Evolutionary conservation across 305 asterid genomes (phyloP).

Genomic region (Coffea humblotiana): DNA sequence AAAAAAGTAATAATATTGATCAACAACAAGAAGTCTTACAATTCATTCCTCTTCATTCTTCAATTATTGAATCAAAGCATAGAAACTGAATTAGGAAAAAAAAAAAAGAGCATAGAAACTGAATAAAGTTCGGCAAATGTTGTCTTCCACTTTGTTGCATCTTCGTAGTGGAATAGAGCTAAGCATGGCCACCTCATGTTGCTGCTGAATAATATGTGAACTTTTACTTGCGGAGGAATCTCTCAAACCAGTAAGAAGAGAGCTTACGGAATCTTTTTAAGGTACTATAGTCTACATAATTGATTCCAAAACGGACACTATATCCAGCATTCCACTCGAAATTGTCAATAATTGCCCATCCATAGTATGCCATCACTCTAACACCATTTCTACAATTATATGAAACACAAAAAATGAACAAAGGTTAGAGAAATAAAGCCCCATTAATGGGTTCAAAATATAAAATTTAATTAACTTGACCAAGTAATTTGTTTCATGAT

Average conservation of each 20-base stretch:
- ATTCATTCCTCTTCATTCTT: too few species aligned
- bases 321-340: slow-evolving; percentile 17
- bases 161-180: not conserved
- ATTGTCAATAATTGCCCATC: slow-evolving; percentile 15
- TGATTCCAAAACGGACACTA: slow-evolving; percentile 16
- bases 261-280: slow-evolving; percentile 14
- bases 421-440: not conserved
- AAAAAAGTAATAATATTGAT: too few species aligned
- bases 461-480: not conserved
- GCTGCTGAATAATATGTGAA: not conserved
- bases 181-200: not conserved
- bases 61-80: too few species aligned
- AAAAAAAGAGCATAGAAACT: too few species aligned
- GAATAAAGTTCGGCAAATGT: too few species aligned
- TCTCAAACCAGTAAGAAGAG: slow-evolving; percentile 17
- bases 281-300: slow-evolving; percentile 13
- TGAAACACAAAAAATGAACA: not conserved
- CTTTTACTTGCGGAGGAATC: slow-evolving; percentile 7
- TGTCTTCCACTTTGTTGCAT: too few species aligned
- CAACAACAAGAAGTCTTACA: too few species aligned
- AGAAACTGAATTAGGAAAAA: too few species aligned
- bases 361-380: not conserved
- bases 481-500: not conserved
- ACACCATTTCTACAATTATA: slow-evolving; percentile 1
- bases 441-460: not conserved